Conservation (phyloP, 2,329 filamentous ascomycete species). For the Trichoderma simmonsii region DNA sequence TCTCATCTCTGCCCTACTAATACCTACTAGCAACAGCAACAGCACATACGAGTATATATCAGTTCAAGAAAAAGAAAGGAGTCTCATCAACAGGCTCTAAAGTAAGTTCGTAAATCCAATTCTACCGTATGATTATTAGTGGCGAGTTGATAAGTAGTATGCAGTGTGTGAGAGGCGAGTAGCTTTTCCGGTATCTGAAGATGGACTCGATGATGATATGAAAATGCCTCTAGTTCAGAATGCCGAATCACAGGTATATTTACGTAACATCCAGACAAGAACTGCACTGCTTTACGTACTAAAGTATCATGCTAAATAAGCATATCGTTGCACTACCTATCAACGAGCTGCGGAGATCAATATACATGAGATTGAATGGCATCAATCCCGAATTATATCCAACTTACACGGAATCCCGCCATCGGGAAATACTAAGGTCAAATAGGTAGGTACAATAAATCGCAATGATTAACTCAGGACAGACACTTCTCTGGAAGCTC, state of each 20-base stretch:
- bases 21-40: neutral
- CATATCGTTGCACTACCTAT: neutral
- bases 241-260: neutral
- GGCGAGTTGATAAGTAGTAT: neutral
- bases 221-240: neutral
- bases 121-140: neutral
- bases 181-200: neutral
- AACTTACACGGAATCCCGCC: neutral
- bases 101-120: neutral
- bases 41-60: neutral
- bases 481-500: neutral
- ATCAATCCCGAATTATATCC: neutral
- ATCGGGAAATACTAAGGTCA: neutral
- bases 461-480: neutral
- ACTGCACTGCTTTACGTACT: neutral
- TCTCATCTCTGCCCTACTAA: neutral
- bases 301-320: neutral
- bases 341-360: neutral
- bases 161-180: neutral
- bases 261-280: neutral
- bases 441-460: neutral
- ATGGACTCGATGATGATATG: neutral
- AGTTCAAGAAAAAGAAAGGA: neutral
- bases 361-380: neutral
- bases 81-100: neutral